Base-by-base conservation (phyloP, 371 early-diverging fungal species). In the Blakeslea trispora region DNA sequence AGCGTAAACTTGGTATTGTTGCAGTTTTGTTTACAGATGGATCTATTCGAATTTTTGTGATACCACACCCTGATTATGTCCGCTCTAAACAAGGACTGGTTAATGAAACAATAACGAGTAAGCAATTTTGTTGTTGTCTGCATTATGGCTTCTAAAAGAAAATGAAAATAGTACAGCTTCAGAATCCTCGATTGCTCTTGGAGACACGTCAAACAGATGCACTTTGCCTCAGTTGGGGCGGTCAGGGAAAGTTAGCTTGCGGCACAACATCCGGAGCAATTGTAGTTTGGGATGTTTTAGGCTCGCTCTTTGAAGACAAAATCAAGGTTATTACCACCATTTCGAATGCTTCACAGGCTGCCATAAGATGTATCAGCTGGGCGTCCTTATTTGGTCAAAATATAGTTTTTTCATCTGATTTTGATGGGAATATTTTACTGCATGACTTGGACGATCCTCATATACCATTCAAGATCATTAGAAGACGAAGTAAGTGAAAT, bases 1-100 rank as follows among this genome's bases (percentile, higher is more conserved):
- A 24, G 18, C 13, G 19, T 5, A 74, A 67, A 55, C 63, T 89
- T 8, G 89, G 89, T 0, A 68, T 89, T 28, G 51, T 87, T 28
- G 80, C 81, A 19, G 76, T 68, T 2, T 57, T 74, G 6, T 82
- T 81, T 61, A 82, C 82, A 0, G 81, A 85, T 63, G 84, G 86
- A n/a, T 53, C 49, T n/a, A 59, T 81, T 15, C 52, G 77, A 17
- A 57, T 85, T 13, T 64, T 84, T 15, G 71, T 74, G 7, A 69
- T 89, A 3, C 89, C 89, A 1, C 81, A 83, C 64, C 85, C 86
- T 5, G 17, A 58, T 8, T 57, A 41, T 9, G 34, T 87, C 11
- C 59, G 31, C 9, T 42, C 22, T 2, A 11, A 19, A 31, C 13
- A 18, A 8, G 14, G 35, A 17, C 3, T n/a, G 5, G 24, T 21